Conservation (phyloP, 331 rosid species). For the Malus hybrid region DNA sequence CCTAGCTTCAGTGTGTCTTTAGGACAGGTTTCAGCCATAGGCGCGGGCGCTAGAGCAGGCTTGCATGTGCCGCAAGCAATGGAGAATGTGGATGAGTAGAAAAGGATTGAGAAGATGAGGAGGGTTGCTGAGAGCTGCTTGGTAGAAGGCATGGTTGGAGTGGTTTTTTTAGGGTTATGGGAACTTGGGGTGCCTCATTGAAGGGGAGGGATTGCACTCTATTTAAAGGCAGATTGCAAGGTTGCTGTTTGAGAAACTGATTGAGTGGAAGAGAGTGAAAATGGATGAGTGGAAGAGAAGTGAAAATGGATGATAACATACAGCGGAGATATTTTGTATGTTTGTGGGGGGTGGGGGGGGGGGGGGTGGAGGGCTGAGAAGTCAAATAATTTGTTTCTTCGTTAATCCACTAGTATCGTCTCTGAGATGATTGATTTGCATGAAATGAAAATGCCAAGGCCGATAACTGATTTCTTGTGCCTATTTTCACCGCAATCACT, state of each 20-base stretch:
- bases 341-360: background rate
- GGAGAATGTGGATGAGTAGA: conserved; percentile 32
- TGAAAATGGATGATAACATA: conserved; percentile 29
- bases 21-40: conserved; percentile 30
- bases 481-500: background rate
- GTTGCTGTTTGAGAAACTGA: conserved; percentile 19
- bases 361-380: background rate
- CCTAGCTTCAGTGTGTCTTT: conserved; percentile 67
- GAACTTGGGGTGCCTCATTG: background rate
- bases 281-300: conserved; percentile 43
- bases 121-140: conserved; percentile 39
- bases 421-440: background rate
- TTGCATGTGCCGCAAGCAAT: conserved; percentile 29
- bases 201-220: background rate
- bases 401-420: background rate
- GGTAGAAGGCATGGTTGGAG: conserved; percentile 45
- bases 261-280: conserved; percentile 45
- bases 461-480: background rate
- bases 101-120: conserved; percentile 42
- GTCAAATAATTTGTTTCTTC: background rate
- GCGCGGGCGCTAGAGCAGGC: background rate
- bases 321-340: conserved; percentile 34
- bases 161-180: background rate
- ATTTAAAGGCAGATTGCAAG: conserved; percentile 41
- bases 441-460: background rate